These are phyloP conservation scores for Ophiosphaerella narmari DNA, from an alignment of 2,329 filamentous ascomycete genomes.

Conservation along the genomic window DNA sequence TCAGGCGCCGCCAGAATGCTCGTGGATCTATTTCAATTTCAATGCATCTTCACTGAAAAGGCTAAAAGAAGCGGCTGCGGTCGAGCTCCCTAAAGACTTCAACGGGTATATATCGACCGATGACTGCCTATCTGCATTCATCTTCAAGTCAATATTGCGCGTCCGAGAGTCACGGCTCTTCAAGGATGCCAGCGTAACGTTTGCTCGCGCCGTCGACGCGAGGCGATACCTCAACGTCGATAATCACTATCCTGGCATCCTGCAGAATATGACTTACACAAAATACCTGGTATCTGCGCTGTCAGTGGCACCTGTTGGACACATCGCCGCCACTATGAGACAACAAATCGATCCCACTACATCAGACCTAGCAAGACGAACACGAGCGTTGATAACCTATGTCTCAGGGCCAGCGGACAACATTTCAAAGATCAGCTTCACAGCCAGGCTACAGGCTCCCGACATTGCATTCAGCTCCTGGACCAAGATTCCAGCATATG, in stretches of 20 bases:
- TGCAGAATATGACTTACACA: slow-evolving; percentile 55
- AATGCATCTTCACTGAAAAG: slow-evolving; percentile 38
- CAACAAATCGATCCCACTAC: slow-evolving; percentile 44
- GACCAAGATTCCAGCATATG: slow-evolving; percentile 54
- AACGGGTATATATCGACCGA: slow-evolving; percentile 57
- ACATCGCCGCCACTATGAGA: slow-evolving; percentile 48
- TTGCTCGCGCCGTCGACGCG: slow-evolving; percentile 58
- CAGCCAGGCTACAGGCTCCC: slow-evolving; percentile 24
- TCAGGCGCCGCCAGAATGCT: slow-evolving; percentile 25
- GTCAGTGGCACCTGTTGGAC: slow-evolving; percentile 35
- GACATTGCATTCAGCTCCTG: slow-evolving; percentile 62
- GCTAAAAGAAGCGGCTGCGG: slow-evolving; percentile 50
- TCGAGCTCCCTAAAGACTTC: slow-evolving; percentile 15
- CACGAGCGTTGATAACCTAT: slow-evolving; percentile 51
- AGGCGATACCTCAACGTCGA: slow-evolving; percentile 51
- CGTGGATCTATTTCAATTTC: slow-evolving; percentile 56
- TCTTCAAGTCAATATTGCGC: slow-evolving; percentile 55
- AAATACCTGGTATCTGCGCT: slow-evolving; percentile 32
- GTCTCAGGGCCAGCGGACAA: slow-evolving; percentile 46
- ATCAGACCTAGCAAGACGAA: slow-evolving; percentile 38
- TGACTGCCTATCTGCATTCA: slow-evolving; percentile 57
- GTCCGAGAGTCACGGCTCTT: slow-evolving; percentile 47
- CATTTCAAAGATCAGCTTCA: slow-evolving; percentile 36
- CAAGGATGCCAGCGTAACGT: slow-evolving; percentile 23
- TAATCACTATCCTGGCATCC: slow-evolving; percentile 53